Evolutionary conservation across 192 early-diverging fungal genomes (phyloP).

Genomic region (Coemansia sp.): DNA sequence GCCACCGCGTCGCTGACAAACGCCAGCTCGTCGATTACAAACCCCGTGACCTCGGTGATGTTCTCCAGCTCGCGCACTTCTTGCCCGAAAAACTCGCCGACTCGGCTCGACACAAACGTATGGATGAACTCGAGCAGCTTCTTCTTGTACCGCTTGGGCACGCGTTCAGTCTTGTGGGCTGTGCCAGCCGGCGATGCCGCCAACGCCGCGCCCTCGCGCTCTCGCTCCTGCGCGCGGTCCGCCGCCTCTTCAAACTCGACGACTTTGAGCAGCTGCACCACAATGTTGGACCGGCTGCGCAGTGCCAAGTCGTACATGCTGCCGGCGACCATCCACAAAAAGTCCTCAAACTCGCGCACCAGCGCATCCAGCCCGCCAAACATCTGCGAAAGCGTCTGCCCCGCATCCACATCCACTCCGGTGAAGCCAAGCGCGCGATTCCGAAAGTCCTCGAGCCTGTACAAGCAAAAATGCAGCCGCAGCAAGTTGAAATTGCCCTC

Average conservation of each 20-base stretch:
- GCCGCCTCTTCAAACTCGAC: slow-evolving; percentile 90
- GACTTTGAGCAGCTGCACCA: slow-evolving; percentile 92
- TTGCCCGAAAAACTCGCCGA: slow-evolving; percentile 59
- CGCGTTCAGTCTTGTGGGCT: slow-evolving; percentile 15
- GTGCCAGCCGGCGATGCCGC: no score
- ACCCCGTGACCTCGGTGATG: slow-evolving; percentile 63
- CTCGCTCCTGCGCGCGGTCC: slow-evolving; percentile 59
- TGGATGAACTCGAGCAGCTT: slow-evolving; percentile 49
- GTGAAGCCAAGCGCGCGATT: slow-evolving; percentile 82
- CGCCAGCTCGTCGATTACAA: slow-evolving; percentile 86
- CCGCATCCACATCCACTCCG: slow-evolving; percentile 68
- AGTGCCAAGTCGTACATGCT: slow-evolving; percentile 78
- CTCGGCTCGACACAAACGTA: slow-evolving; percentile 31
- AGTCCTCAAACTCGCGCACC: slow-evolving; percentile 77
- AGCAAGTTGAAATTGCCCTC: slow-evolving; percentile 68
- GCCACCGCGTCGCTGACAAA: slow-evolving; percentile 84
- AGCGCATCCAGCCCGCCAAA: slow-evolving; percentile 82
- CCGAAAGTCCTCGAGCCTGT: slow-evolving; percentile 84
- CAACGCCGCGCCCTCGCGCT: slow-evolving; percentile 26
- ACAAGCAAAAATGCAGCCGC: slow-evolving; percentile 83
- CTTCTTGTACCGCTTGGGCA: slow-evolving; percentile 43
- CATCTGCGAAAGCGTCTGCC: slow-evolving; percentile 81
- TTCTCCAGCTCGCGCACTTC: slow-evolving; percentile 46
- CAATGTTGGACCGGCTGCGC: slow-evolving; percentile 62
- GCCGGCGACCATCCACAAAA: slow-evolving; percentile 82